These are phyloP conservation scores for Nemania abortiva DNA, from an alignment of 2,329 filamentous ascomycete genomes.

Conservation along the genomic window DNA sequence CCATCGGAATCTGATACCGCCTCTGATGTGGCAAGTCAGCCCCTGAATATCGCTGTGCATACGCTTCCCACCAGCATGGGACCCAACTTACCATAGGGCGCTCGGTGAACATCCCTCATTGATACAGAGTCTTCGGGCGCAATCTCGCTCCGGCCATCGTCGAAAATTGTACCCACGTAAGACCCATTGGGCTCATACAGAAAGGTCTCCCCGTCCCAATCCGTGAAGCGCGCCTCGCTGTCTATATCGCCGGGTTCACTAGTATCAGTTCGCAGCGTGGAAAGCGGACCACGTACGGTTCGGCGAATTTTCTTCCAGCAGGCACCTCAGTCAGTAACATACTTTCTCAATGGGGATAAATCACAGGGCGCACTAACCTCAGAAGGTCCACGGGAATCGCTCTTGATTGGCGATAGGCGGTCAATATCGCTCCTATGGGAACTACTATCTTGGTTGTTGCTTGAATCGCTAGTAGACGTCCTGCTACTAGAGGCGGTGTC, in stretches of 20 bases:
- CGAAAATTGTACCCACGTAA: background rate
- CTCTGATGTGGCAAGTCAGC: slow-evolving; percentile 13
- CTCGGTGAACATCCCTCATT: slow-evolving; percentile 9
- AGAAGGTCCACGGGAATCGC: background rate
- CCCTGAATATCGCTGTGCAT: background rate
- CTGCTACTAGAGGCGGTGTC: background rate
- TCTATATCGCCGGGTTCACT: background rate
- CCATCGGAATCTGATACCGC: slow-evolving; percentile 8
- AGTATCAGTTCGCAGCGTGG: slow-evolving; percentile 16
- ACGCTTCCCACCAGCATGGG: background rate
- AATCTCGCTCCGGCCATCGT: slow-evolving; percentile 10
- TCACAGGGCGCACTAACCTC: slow-evolving; percentile 6
- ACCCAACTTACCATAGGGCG: slow-evolving; percentile 14
- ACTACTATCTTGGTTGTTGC: slow-evolving; percentile 4
- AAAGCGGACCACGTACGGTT: slow-evolving; percentile 10
- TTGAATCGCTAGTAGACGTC: slow-evolving; percentile 3
- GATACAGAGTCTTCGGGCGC: slow-evolving; percentile 27
- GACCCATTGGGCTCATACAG: slow-evolving; percentile 17
- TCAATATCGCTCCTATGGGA: background rate
- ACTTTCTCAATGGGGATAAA: background rate
- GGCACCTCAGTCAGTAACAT: background rate
- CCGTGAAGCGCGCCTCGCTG: slow-evolving; percentile 10
- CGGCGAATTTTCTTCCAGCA: slow-evolving; percentile 9
- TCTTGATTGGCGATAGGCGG: background rate
- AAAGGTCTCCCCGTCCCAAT: slow-evolving; percentile 22